Base-by-base conservation (phyloP, 2,329 filamentous ascomycete species). In the Aspergillus glaucus region DNA sequence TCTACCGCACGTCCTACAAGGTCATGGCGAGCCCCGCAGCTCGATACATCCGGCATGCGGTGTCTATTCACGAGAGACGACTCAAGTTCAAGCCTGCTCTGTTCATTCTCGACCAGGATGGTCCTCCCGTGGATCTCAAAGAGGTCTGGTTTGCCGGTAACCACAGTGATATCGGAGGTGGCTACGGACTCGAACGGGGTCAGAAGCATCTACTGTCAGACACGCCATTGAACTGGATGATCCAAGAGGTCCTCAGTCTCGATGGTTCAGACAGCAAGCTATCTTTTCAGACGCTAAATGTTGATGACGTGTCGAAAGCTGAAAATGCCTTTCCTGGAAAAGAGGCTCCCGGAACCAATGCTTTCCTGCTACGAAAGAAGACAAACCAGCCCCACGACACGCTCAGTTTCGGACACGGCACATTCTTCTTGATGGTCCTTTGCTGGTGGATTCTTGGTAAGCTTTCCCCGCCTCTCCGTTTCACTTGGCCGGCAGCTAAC, bases 81-180 rank as follows among this genome's bases (percentile, higher is more conserved):
- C 72, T 78, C 50, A 80, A 80, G 58, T 80, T 80, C 67, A 78
- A 77, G 57, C 68, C 75, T 0, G 75, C 75, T 0, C 65, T 79
- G 1, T 64, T 79, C 3, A 50, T 56, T 17, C 52, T 60, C 14
- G 53, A 58, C 15, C 47, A 54, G n/a, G 47, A 61, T 24, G 55
- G 62, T 1, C 47, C 57, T 1, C 51, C 62, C 1, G 72, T 75
- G 26, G 70, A 75, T 46, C 65, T 77, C 49, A 72, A 73, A 43
- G 77, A 80, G 52, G 75, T 80, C 41, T 80, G 77, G 76, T 80
- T 80, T 52, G 71, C 77, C 0, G 78, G 78, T 1, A 74, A 74
- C 47, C 78, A 80, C 48, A 73, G 73, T 8, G 77, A 80, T 46
- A 70, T 80, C 8, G 78, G 78, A 2, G 78, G 78, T 0, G 78